Base-by-base conservation (phyloP, 2,329 filamentous ascomycete species). In the Clonostachys rhizophaga region DNA sequence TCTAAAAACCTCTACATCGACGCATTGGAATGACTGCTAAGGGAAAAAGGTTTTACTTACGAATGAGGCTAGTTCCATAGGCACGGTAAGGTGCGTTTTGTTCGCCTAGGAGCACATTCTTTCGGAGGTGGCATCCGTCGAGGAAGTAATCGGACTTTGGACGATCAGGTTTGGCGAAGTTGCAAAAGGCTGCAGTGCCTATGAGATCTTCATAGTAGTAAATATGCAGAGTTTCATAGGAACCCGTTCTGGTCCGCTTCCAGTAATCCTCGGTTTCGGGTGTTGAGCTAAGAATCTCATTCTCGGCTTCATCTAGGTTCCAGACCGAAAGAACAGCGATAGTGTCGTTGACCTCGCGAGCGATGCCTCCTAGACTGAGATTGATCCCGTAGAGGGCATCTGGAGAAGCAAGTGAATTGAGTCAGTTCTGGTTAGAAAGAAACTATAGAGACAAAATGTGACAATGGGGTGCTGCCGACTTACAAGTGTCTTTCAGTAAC, bases 181-280 rank as follows among this genome's bases (percentile, higher is more conserved):
- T 68, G 60, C 67, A 71, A 54, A 67, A 65, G n/a, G 69, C 70
- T 42, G 55, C 55, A 42, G 58, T 60, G 43, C 69, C 55, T 45
- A 56, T 12, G 10, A 46, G 34, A 11, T 35, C 14, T 13, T 48
- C 34, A 37, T 47, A 18, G 39, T 71, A 69, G 62, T 72, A 74
- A 41, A 74, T 35, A 59, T 74, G 74, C 37, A 74, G 63, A 43
- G 68, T 59, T 6, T 55, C 41, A 52, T 67, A 67, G 43, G 50
- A 55, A 43, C 64, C 65, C 57, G 67, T 63, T 46, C 67, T 64
- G 20, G 72, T 62, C 8, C 24, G 16, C 20, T 20, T 43, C 41
- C 41, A 43, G 10, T 14, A 43, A 13, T 14, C 45, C 14, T 43
- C 41, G 41, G 34, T 24, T 14, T 24, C 41, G 41, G 20, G 20